A percentile compares a stretch with the other conserved stretches of the same genome.
Evolutionary conservation across 345 rosid genomes (phyloP).

Genomic region (Lumnitzera racemosa): DNA sequence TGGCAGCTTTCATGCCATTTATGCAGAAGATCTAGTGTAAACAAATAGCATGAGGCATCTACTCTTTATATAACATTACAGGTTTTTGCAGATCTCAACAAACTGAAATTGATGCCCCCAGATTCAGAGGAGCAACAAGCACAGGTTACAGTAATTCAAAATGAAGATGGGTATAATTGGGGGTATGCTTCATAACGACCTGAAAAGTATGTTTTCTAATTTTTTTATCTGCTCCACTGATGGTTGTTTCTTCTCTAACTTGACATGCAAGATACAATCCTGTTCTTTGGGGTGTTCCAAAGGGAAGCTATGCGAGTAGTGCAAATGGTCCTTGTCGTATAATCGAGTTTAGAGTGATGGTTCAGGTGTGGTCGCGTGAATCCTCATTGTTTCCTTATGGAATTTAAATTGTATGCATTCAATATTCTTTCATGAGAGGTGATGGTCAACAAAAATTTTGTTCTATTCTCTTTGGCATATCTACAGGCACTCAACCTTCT

Average conservation of each 20-base stretch:
- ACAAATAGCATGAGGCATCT: background rate
- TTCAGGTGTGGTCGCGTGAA: constrained; percentile 52
- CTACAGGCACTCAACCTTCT: constrained; percentile 57
- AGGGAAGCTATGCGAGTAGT: constrained; percentile 91
- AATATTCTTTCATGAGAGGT: background rate
- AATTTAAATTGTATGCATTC: background rate
- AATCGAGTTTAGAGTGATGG: constrained; percentile 84
- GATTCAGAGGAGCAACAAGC: constrained; percentile 83
- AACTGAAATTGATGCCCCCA: constrained; percentile 61
- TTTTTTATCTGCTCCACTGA: constrained; percentile 1
- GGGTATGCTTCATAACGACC: constrained; percentile 47
- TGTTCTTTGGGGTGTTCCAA: constrained; percentile 92
- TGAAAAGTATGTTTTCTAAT: constrained; percentile 4
- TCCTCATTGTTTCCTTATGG: constrained; percentile 2
- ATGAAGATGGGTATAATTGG: constrained; percentile 90
- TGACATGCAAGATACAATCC: constrained; percentile 73
- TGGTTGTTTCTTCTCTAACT: background rate
- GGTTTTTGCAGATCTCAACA: constrained; percentile 45
- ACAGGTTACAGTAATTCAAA: constrained; percentile 57
- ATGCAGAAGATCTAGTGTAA: background rate
- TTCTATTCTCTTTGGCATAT: constrained; percentile 3
- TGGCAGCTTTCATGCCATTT: too few relatives aligned
- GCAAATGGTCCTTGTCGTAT: constrained; percentile 67
- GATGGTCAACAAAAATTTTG: constrained; percentile 8
- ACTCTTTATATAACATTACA: background rate